Conservation (phyloP, 2,329 filamentous ascomycete genomes). For the Cordyceps sp. region DNA sequence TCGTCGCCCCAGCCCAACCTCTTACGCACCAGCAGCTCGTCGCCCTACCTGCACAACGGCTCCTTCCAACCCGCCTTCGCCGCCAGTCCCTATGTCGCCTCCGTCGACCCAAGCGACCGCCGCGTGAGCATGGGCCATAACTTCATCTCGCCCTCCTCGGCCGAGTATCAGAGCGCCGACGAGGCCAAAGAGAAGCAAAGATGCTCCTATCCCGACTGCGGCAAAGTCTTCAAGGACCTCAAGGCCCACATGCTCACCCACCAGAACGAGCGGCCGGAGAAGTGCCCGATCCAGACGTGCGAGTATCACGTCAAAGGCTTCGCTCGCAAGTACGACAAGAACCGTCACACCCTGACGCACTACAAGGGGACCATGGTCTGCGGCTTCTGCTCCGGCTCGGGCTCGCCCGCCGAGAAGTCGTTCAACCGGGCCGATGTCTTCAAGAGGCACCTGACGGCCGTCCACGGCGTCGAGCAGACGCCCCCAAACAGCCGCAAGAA, state of each 20-base stretch:
- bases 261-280: conserved; percentile 82
- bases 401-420: conserved; percentile 77
- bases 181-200: conserved; percentile 52
- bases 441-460: conserved; percentile 84
- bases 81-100: conserved; percentile 36
- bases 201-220: conserved; percentile 52
- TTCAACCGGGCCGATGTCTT: conserved; percentile 97
- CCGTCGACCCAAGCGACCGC: conserved; percentile 30
- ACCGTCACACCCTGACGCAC: conserved; percentile 86
- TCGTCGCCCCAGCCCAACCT: conserved; percentile 30
- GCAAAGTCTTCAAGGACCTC: conserved; percentile 44
- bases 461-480: conserved; percentile 88
- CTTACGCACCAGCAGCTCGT: conserved; percentile 39
- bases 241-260: conserved; percentile 94
- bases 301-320: conserved; percentile 93
- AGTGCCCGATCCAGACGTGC: conserved; percentile 85
- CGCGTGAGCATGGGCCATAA: conserved; percentile 55
- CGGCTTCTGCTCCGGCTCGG: conserved; percentile 81
- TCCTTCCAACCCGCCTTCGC: conserved; percentile 32
- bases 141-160: conserved; percentile 45
- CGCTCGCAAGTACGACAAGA: conserved; percentile 95
- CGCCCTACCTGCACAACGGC: conserved; percentile 46
- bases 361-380: conserved; percentile 98
- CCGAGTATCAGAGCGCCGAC: conserved; percentile 41
- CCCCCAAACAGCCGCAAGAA: conserved; percentile 80